Conservation (phyloP, 805 yeast species). For the Candida maris region DNA sequence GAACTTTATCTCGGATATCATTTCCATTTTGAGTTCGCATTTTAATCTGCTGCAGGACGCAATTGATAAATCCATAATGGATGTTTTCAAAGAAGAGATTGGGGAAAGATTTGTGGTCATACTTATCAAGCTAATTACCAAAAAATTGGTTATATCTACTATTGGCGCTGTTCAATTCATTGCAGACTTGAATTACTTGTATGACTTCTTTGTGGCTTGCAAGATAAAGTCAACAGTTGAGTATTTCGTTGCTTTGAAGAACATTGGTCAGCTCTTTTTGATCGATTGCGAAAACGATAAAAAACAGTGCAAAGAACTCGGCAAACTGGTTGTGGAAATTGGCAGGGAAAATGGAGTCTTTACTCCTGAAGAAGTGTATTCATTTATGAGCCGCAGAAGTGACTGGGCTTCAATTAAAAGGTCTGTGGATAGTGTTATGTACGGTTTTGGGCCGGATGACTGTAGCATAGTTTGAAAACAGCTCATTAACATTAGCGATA, state of each 20-base stretch:
- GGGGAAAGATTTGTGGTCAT: constrained; percentile 80
- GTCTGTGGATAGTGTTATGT: constrained; percentile 92
- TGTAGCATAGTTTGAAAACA: constrained; percentile 53
- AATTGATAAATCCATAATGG: constrained; percentile 83
- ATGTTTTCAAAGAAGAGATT: constrained; percentile 90
- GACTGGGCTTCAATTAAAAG: constrained; percentile 79
- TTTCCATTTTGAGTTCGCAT: constrained; percentile 64
- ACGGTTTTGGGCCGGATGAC: constrained; percentile 80
- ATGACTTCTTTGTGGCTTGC: constrained; percentile 62
- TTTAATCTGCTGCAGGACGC: constrained; percentile 71
- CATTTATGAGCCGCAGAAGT: constrained; percentile 78
- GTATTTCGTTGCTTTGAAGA: constrained; percentile 73
- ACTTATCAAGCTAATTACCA: constrained; percentile 72
- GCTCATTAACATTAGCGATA: too few relatives aligned
- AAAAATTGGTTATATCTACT: constrained; percentile 62
- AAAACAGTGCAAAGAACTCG: constrained; percentile 79
- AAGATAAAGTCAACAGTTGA: constrained; percentile 69
- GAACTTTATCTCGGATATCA: constrained; percentile 59
- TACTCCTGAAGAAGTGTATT: constrained; percentile 91
- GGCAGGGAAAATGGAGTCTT: constrained; percentile 85
- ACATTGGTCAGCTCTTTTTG: constrained; percentile 79
- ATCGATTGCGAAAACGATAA: constrained; percentile 51
- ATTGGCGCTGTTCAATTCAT: constrained; percentile 82
- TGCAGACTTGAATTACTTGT: constrained; percentile 75
- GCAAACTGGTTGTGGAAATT: constrained; percentile 76